These are phyloP conservation scores for Tetraselmis striata DNA, from an alignment of 139 green algal genomes.

Conservation along the genomic window DNA sequence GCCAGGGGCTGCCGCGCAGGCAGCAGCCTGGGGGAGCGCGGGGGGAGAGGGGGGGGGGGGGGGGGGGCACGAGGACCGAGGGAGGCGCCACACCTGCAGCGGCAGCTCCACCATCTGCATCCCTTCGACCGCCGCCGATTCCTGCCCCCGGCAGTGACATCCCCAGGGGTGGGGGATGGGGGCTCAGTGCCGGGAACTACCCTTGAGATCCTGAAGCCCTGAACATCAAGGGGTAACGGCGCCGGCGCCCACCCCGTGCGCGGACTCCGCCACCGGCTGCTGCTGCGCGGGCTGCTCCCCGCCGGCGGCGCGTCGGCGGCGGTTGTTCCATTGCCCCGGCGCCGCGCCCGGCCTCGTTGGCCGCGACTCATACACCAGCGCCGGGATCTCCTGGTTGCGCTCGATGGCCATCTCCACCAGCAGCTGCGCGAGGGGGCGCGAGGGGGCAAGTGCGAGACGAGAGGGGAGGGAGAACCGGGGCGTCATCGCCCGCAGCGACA, in stretches of 20 bases:
- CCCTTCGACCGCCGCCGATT: background rate
- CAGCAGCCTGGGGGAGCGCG: too few species aligned
- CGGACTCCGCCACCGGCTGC: background rate
- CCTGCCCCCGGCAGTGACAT: background rate
- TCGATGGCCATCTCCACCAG: slow-evolving; percentile 88
- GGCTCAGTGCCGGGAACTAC: too few species aligned
- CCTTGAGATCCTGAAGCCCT: too few species aligned
- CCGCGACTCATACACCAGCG: slow-evolving; percentile 88
- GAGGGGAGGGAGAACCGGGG: background rate
- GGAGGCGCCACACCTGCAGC: background rate
- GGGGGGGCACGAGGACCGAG: too few species aligned
- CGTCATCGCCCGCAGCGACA: background rate
- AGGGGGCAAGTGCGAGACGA: background rate
- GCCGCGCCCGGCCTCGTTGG: slow-evolving; percentile 29
- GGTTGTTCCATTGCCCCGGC: slow-evolving; percentile 4
- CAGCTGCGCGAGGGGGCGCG: slow-evolving; percentile 30
- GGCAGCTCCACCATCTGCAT: background rate
- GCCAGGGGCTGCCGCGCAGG: too few species aligned
- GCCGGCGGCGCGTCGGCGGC: background rate
- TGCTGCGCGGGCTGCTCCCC: background rate
- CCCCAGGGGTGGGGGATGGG: too few species aligned
- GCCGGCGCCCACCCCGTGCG: background rate
- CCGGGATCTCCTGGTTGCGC: slow-evolving; percentile 83
- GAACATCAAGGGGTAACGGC: too few species aligned
- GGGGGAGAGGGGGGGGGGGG: background rate